These are phyloP conservation scores for Medicago truncatula DNA, from an alignment of 306 rosid species.

Conservation along the genomic window DNA sequence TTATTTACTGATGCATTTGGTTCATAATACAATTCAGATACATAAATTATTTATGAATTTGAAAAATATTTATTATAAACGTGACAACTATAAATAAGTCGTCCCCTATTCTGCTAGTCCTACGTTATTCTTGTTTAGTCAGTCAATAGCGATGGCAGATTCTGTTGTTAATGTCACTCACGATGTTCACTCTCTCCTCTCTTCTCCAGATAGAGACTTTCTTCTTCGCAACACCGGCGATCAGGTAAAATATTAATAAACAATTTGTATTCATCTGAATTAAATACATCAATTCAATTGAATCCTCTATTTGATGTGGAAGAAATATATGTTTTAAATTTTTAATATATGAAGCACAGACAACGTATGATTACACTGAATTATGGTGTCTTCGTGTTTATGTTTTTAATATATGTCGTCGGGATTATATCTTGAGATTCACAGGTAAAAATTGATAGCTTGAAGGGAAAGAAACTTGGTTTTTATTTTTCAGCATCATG, in stretches of 20 bases:
- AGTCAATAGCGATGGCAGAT: constrained; percentile 8
- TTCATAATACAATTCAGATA: no score
- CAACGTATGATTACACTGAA: no score
- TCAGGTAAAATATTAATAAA: constrained; percentile 47
- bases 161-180: constrained; percentile 20
- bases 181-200: constrained; percentile 58
- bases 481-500: constrained; percentile 80
- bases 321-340: no score
- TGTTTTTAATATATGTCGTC: no score
- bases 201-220: constrained; percentile 59
- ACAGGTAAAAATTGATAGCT: constrained; percentile 70
- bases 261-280: no score
- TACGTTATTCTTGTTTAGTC: neutral
- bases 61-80: no score
- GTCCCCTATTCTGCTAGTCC: neutral
- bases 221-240: constrained; percentile 68
- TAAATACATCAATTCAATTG: no score
- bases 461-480: constrained; percentile 69
- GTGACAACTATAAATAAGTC: neutral
- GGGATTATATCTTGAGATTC: constrained; percentile 20
- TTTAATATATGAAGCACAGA: no score
- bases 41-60: no score
- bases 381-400: no score
- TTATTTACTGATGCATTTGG: no score
- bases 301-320: no score